Conservation (phyloP, 208 protist species). For the Trypanosoma rangeli region DNA sequence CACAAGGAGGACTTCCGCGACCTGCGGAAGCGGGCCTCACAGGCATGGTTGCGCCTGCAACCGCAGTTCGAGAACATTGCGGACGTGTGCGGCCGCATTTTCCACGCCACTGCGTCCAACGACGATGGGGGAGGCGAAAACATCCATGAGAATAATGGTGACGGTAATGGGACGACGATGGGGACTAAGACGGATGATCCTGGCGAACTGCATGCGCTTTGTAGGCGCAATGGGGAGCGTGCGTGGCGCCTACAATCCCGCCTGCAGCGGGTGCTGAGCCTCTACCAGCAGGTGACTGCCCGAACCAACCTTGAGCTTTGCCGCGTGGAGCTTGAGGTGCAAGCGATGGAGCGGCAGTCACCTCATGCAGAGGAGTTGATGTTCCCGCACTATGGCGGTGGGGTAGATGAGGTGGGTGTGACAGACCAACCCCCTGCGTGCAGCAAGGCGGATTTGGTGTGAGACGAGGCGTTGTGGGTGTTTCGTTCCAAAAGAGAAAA, state of each 20-base stretch:
- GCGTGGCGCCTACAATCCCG: neutral
- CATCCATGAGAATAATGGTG: neutral
- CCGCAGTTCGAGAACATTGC: neutral
- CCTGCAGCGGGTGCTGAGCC: constrained; percentile 3
- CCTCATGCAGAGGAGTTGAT: neutral
- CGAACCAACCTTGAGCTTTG: constrained; percentile 12
- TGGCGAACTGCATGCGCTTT: constrained; percentile 9
- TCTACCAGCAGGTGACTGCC: neutral
- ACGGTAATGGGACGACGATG: neutral
- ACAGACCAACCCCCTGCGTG: neutral
- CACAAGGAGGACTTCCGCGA: constrained; percentile 12
- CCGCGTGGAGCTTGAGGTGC: constrained; percentile 20
- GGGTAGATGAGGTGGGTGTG: neutral
- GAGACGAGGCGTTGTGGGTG: neutral
- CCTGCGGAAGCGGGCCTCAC: neutral
- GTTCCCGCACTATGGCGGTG: neutral
- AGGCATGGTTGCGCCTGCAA: neutral
- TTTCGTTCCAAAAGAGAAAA: neutral
- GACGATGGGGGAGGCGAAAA: neutral
- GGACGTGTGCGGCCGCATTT: constrained; percentile 3
- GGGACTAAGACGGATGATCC: neutral
- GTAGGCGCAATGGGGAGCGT: constrained; percentile 20
- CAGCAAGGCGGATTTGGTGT: neutral
- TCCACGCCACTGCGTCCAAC: neutral
- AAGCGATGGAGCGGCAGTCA: constrained; percentile 16